Evolutionary conservation across 2,329 filamentous ascomycete genomes (phyloP).

Genomic region (Xylariaceae sp.): DNA sequence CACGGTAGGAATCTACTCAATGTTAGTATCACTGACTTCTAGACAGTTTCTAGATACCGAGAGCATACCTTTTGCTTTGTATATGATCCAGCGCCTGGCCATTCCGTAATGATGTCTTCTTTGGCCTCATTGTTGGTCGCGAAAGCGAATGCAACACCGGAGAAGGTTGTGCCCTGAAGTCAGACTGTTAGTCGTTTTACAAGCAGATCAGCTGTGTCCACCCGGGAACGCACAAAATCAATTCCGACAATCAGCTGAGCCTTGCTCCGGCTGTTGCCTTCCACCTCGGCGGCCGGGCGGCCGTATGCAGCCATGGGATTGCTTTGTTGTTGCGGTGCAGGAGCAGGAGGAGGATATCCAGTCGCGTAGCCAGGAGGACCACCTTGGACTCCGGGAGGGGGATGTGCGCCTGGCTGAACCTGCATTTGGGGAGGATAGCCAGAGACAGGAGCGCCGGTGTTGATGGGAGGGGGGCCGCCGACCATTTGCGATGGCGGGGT

Average conservation of each 20-base stretch:
- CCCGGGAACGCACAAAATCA: too few species aligned
- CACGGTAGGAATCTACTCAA: conserved; percentile 84
- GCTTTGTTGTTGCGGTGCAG: conserved; percentile 31
- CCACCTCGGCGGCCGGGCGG: conserved; percentile 66
- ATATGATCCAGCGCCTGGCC: conserved; percentile 95
- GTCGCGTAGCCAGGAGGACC: conserved; percentile 43
- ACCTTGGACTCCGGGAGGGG: conserved; percentile 37
- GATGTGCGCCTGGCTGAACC: conserved; percentile 32
- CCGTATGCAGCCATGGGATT: conserved; percentile 38
- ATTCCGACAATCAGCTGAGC: conserved; percentile 98
- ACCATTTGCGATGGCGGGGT: conserved; percentile 58
- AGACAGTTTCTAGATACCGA: neutral
- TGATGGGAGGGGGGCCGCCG: conserved; percentile 63
- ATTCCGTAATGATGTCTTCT: conserved; percentile 98
- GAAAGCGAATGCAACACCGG: conserved; percentile 94
- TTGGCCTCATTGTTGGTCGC: conserved; percentile 96
- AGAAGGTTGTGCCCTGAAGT: conserved; percentile 91
- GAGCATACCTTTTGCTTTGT: conserved; percentile 89
- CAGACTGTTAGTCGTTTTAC: neutral
- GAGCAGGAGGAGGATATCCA: conserved; percentile 45
- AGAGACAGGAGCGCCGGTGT: conserved; percentile 54
- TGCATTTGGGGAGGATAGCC: conserved; percentile 57
- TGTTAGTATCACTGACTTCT: conserved; percentile 13
- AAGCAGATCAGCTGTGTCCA: too few species aligned
- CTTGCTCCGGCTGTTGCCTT: conserved; percentile 85